Evolutionary conservation across 108 stramenopile species (phyloP).

Genomic region (Skeletonema costatum): DNA sequence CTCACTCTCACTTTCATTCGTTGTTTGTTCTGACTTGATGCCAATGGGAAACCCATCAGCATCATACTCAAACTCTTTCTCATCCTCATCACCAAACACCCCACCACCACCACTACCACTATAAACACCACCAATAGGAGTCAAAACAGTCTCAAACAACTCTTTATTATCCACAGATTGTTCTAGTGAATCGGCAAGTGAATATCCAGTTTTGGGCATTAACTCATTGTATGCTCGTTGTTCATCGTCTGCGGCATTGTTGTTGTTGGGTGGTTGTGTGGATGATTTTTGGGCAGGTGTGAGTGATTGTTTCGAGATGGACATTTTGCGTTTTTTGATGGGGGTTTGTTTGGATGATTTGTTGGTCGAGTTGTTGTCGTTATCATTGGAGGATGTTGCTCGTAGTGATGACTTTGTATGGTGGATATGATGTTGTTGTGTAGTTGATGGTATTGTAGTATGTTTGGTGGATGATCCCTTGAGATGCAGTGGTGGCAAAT

Average conservation of each 20-base stretch:
- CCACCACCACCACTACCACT: background rate
- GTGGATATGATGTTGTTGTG: background rate
- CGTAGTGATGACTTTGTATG: background rate
- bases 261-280: background rate
- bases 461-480: background rate
- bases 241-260: background rate
- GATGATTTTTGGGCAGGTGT: background rate
- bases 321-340: background rate
- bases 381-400: background rate
- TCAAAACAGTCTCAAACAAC: slow-evolving; percentile 33
- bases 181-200: slow-evolving; percentile 36
- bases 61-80: slow-evolving; percentile 36
- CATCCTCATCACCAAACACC: background rate
- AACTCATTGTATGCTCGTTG: slow-evolving; percentile 6
- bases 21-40: background rate
- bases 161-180: slow-evolving; percentile 19
- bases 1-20: background rate
- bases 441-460: background rate
- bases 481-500: background rate
- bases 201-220: slow-evolving; percentile 38
- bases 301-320: background rate
- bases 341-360: background rate
- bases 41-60: slow-evolving; percentile 40
- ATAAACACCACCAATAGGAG: slow-evolving; percentile 23
- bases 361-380: background rate